Evolutionary conservation across 148 eudicot species (phyloP).

Genomic region (Camellia japonica): DNA sequence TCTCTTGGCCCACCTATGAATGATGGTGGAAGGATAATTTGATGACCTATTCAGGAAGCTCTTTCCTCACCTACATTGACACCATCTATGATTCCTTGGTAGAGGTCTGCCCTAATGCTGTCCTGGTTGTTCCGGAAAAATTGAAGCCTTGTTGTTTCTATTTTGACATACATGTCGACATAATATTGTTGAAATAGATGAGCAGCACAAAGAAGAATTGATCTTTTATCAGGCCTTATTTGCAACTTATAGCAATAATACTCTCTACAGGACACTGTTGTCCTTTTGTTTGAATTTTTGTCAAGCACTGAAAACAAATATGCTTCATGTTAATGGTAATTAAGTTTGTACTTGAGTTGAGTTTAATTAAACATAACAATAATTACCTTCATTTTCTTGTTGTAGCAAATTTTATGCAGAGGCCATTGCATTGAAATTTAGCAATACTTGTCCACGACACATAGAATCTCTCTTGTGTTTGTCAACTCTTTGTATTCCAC

Average conservation of each 20-base stretch:
- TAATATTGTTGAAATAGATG: no score
- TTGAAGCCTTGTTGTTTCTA: neutral
- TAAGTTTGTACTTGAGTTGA: neutral
- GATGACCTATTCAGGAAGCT: neutral
- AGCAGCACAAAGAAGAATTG: neutral
- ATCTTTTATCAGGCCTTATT: neutral
- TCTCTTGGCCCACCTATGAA: slow-evolving; percentile 14
- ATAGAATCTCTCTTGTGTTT: neutral
- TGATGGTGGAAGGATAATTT: neutral
- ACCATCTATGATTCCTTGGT: slow-evolving; percentile 13
- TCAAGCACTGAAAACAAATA: neutral
- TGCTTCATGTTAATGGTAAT: no score
- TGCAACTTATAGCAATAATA: neutral
- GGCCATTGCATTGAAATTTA: neutral
- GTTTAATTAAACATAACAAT: no score
- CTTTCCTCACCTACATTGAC: neutral
- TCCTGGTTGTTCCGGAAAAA: neutral
- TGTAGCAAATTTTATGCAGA: neutral
- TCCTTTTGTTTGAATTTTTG: neutral
- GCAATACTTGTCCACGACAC: neutral
- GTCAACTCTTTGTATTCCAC: neutral
- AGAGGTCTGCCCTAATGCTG: neutral
- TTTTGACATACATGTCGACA: neutral
- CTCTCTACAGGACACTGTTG: neutral
- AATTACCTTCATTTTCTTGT: no score